These are phyloP conservation scores for Mercurialis annua DNA, from an alignment of 345 rosid genomes.

Conservation along the genomic window DNA sequence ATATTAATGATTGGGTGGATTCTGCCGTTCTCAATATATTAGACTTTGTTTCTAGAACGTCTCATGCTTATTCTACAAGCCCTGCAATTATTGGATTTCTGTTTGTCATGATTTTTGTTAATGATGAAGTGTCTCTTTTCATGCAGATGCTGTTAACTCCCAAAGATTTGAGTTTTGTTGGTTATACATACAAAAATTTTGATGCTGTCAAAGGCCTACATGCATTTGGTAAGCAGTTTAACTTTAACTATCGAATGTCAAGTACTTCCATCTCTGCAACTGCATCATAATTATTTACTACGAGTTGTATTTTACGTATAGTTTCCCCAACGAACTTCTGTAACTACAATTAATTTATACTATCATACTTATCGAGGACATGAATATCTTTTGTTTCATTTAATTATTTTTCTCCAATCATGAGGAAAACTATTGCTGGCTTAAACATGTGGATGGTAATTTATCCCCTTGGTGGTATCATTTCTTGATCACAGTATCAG, in stretches of 20 bases:
- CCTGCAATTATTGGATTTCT: neutral
- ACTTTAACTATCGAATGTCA: neutral
- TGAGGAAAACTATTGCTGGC: neutral
- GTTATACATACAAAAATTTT: constrained; percentile 94
- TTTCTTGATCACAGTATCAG: neutral
- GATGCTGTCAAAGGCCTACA: constrained; percentile 84
- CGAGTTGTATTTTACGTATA: neutral
- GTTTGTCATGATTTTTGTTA: neutral
- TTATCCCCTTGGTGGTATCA: neutral
- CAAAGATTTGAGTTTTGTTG: constrained; percentile 92
- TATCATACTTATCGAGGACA: neutral
- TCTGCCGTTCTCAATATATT: neutral
- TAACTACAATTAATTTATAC: neutral
- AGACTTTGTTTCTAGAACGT: neutral
- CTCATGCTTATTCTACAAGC: neutral
- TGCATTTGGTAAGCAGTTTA: constrained; percentile 50
- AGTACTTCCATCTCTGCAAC: neutral
- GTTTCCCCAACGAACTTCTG: neutral
- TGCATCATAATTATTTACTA: neutral
- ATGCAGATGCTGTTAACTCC: constrained; percentile 75
- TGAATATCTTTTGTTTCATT: neutral
- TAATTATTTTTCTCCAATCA: neutral
- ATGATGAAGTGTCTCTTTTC: constrained; percentile 10
- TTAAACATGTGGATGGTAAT: neutral
- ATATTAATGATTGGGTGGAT: neutral